Evolutionary conservation across 352 stramenopile species (phyloP).

Genomic region (Phytophthora kernoviae): DNA sequence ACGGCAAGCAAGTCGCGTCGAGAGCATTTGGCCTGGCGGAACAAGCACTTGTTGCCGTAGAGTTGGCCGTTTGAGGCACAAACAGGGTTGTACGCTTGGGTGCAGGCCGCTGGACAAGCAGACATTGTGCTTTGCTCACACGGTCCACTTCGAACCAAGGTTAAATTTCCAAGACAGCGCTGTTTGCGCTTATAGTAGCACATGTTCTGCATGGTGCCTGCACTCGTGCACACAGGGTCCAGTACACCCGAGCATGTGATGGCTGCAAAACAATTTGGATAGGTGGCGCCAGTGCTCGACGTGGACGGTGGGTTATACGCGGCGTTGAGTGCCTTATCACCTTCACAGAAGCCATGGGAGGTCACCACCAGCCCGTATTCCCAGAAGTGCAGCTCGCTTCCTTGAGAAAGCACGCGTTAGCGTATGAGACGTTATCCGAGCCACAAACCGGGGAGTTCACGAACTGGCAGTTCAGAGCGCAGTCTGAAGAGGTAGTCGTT

Average conservation of each 20-base stretch:
- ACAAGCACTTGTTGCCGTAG: constrained; percentile 63
- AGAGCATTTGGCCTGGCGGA: constrained; percentile 51
- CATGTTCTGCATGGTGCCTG: constrained; percentile 51
- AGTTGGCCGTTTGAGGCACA: constrained; percentile 56
- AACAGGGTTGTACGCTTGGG: constrained; percentile 43
- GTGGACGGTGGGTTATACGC: constrained; percentile 31
- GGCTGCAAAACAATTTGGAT: constrained; percentile 5
- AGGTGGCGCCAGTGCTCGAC: not conserved
- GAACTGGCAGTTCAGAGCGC: constrained; percentile 39
- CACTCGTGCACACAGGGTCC: constrained; percentile 58
- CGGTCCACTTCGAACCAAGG: constrained; percentile 27
- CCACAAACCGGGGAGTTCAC: constrained; percentile 49
- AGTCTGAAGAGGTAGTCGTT: constrained; percentile 13
- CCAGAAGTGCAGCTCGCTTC: constrained; percentile 37
- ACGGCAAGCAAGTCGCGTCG: constrained; percentile 25
- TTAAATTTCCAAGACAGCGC: constrained; percentile 27
- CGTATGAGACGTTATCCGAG: constrained; percentile 51
- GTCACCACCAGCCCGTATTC: constrained; percentile 24
- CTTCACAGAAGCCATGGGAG: constrained; percentile 30
- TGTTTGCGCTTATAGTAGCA: constrained; percentile 43
- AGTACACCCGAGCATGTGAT: constrained; percentile 44
- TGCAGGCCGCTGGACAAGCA: constrained; percentile 43
- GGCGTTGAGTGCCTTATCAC: constrained; percentile 31
- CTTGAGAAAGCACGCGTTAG: constrained; percentile 61
- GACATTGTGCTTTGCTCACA: constrained; percentile 35